Evolutionary conservation across 805 yeast genomes (phyloP), one percentile per base, ranked within the genome.

Genomic region (Metschnikowia cerradonensis): DNA sequence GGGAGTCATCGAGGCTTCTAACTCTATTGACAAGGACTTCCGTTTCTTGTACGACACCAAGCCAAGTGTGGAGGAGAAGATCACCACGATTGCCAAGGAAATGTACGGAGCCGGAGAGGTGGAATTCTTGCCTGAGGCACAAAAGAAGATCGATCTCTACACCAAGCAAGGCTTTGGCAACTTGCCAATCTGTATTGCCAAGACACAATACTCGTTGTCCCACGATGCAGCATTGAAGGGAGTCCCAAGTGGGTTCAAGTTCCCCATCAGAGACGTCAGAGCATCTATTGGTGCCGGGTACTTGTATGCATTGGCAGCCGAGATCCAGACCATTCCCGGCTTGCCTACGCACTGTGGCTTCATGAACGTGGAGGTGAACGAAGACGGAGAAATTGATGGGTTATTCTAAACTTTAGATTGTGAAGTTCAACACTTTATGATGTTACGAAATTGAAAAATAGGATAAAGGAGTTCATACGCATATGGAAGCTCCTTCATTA

Each of bases 281-380:
- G 84, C 85, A 15, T 81, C 87, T 19, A 78, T 84, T 58, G 95
- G 95, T 70, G 94, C 94, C 36, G 94, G 94, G 4, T 87, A 87
- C 69, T 76, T 87, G 67, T 87, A 86, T 63, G 94, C 92, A 4
- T 75, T 87, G 61, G 94, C 95, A 4, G 94, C 90, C 49, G 91
- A 86, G 67, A 87, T 87, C 62, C 88, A 84, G 75, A 87, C 95
- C 41, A 87, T 87, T 61, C 95, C 95, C 30, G 94, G 95, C 53
- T 77, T 87, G 66, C 88, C 94, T 51, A 87, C 95, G 3, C 88
- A 86, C 64, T 83, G 88, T 66, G 94, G 95, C 38, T 87, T 83
- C 71, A 87, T 87, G 92, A 86, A 87, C 60, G 90, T 87, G 46
- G 94, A 87, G 69, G 90, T 87, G 48, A 79, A 82, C 62, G 89